A percentile compares a stretch with the other conserved stretches of the same genome.
These are phyloP conservation scores for Colletotrichum sp. DNA, from an alignment of 2,329 filamentous ascomycete genomes.

Conservation along the genomic window DNA sequence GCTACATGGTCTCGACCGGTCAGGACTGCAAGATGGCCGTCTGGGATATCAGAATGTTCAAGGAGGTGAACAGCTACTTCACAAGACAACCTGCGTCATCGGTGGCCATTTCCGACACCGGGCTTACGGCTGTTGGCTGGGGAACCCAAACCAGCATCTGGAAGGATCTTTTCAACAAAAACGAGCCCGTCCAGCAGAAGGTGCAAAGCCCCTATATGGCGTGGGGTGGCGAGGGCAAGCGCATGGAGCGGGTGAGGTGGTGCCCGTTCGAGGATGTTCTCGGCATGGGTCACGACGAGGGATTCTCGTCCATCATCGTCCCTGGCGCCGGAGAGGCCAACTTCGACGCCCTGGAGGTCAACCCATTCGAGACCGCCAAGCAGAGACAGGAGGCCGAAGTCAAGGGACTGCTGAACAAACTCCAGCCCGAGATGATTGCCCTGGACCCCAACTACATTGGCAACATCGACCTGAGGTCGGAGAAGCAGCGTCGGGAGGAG, in stretches of 20 bases:
- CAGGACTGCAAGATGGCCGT: constrained; percentile 92
- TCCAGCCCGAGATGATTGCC: constrained; percentile 96
- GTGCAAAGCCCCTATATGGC: constrained; percentile 89
- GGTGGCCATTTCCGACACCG: constrained; percentile 86
- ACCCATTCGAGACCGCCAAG: constrained; percentile 93
- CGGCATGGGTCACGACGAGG: constrained; percentile 81
- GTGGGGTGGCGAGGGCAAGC: constrained; percentile 86
- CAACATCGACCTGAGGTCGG: constrained; percentile 80
- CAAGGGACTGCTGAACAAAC: constrained; percentile 87
- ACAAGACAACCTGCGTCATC: constrained; percentile 83
- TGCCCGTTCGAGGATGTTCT: constrained; percentile 95
- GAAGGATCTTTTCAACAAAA: constrained; percentile 86
- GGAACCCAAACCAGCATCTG: constrained; percentile 89
- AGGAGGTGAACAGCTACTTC: constrained; percentile 88
- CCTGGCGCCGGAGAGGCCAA: constrained; percentile 97
- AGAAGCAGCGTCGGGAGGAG: constrained; percentile 78
- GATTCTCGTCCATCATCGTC: constrained; percentile 88
- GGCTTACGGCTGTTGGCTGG: constrained; percentile 88
- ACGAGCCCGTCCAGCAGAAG: constrained; percentile 73
- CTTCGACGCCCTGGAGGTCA: constrained; percentile 90
- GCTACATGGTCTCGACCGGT: constrained; percentile 94
- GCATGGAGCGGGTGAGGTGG: constrained; percentile 83
- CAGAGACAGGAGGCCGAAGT: constrained; percentile 94
- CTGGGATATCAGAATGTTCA: constrained; percentile 95
- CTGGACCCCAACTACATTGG: constrained; percentile 93